phyloP scores from a whole-genome alignment of 306 rosid species.

The Ochetophila trinervis region DNA sequence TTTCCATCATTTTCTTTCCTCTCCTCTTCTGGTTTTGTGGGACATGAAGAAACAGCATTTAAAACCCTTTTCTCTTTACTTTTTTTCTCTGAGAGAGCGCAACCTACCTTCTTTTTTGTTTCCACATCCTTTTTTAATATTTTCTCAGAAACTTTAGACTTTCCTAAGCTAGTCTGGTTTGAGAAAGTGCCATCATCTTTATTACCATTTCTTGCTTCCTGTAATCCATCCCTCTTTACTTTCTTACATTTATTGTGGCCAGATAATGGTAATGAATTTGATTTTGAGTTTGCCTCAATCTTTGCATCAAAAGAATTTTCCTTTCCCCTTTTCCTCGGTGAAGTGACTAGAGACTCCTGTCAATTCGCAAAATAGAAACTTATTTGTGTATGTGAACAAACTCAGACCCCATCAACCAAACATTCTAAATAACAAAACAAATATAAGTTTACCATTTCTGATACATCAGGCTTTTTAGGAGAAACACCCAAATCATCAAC shows the following conservation, averaged over 20 bases:
- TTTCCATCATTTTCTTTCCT: constrained; percentile 9
- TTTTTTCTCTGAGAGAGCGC: constrained; percentile 12
- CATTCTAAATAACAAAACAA: background rate
- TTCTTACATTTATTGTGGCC: constrained; percentile 33
- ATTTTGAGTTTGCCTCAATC: constrained; percentile 20
- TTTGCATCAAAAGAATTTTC: constrained; percentile 54
- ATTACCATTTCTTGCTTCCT: constrained; percentile 53
- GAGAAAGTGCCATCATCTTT: constrained; percentile 32
- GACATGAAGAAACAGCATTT: constrained; percentile 4
- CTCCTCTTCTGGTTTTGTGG: constrained; percentile 1
- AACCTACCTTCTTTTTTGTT: constrained; percentile 19
- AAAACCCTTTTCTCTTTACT: constrained; percentile 8
- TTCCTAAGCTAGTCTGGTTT: constrained; percentile 24
- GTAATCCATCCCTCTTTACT: constrained; percentile 39
- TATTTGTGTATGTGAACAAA: constrained; percentile 2
- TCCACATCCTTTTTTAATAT: constrained; percentile 21
- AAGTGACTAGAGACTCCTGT: constrained; percentile 33
- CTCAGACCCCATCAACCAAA: background rate
- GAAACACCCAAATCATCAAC: constrained; percentile 3
- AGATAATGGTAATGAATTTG: constrained; percentile 9
- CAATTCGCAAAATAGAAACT: background rate
- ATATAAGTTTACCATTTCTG: constrained; percentile 28
- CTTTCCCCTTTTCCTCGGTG: constrained; percentile 42
- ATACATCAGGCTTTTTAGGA: constrained; percentile 11
- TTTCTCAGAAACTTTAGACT: constrained; percentile 25